A percentile compares a stretch with the other conserved stretches of the same genome.
phyloP scores from a whole-genome alignment of 306 rosid genomes.

The Dryas drummondii region DNA sequence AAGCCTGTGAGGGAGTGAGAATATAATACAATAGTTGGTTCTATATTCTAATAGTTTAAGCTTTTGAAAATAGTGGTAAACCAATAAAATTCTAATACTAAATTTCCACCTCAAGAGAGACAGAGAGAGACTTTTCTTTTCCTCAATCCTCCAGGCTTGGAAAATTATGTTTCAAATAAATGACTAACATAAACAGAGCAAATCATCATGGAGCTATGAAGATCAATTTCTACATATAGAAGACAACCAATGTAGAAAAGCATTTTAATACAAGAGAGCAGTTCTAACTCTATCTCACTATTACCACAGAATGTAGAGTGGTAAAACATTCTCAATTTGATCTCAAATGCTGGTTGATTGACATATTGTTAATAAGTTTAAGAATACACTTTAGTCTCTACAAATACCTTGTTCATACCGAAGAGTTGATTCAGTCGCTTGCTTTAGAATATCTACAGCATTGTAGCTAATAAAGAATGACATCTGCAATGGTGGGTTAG shows the following conservation, averaged over 20 bases:
- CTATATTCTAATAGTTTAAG: too few species aligned
- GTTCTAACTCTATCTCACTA: background rate
- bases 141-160: background rate
- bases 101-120: too few species aligned
- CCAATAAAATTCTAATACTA: too few species aligned
- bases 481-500: slow-evolving; percentile 55
- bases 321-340: background rate
- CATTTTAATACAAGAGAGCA: background rate
- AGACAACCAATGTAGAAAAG: background rate
- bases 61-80: too few species aligned
- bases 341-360: background rate
- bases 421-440: slow-evolving; percentile 70
- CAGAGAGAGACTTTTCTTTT: too few species aligned
- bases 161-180: background rate
- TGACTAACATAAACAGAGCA: background rate
- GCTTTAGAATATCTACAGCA: slow-evolving; percentile 61
- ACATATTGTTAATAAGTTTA: background rate
- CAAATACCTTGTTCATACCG: slow-evolving; percentile 61
- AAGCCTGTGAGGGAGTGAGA: too few species aligned
- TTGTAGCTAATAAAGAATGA: slow-evolving; percentile 70
- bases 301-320: background rate
- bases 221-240: background rate
- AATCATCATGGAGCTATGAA: background rate
- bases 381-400: background rate
- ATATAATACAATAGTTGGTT: too few species aligned